phyloP scores from a whole-genome alignment of 371 early-diverging fungal species.

The Sporodiniella umbellata region DNA sequence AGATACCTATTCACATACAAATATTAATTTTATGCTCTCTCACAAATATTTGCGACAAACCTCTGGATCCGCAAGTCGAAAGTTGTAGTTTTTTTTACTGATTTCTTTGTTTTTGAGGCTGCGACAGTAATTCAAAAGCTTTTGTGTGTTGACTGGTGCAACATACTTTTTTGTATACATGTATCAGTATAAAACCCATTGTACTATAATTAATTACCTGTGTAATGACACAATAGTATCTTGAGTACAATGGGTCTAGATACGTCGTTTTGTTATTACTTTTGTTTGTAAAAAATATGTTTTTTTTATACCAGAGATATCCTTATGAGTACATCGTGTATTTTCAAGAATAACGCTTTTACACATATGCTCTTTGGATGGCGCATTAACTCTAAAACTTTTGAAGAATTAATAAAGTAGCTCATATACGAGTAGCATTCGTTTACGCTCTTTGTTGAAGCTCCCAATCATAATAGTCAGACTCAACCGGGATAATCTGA shows the following conservation, averaged over 20 bases:
- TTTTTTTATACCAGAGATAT: conserved; percentile 33
- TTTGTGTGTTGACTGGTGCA: conserved; percentile 66
- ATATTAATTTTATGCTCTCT: too few relatives aligned
- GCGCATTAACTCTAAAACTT: conserved; percentile 61
- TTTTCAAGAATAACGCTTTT: conserved; percentile 83
- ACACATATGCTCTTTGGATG: conserved; percentile 72
- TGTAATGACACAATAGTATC: conserved; percentile 59
- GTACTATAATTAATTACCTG: conserved; percentile 31
- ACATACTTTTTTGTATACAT: conserved; percentile 49
- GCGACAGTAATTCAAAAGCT: conserved; percentile 63
- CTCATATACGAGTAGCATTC: neutral
- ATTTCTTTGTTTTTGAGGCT: conserved; percentile 45
- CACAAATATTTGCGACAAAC: too few relatives aligned
- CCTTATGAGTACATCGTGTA: conserved; percentile 57
- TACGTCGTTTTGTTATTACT: neutral
- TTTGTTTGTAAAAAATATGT: too few relatives aligned
- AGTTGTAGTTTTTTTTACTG: conserved; percentile 60
- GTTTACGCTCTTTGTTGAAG: conserved; percentile 63
- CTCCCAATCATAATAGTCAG: conserved; percentile 76
- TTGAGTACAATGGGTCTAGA: conserved; percentile 23
- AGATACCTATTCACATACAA: conserved; percentile 45
- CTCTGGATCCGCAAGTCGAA: conserved; percentile 49
- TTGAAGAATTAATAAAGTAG: neutral
- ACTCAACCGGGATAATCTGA: conserved; percentile 56
- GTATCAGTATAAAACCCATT: neutral